Conservation (phyloP, 2,329 filamentous ascomycete genomes). For the Penicillium expansum region DNA sequence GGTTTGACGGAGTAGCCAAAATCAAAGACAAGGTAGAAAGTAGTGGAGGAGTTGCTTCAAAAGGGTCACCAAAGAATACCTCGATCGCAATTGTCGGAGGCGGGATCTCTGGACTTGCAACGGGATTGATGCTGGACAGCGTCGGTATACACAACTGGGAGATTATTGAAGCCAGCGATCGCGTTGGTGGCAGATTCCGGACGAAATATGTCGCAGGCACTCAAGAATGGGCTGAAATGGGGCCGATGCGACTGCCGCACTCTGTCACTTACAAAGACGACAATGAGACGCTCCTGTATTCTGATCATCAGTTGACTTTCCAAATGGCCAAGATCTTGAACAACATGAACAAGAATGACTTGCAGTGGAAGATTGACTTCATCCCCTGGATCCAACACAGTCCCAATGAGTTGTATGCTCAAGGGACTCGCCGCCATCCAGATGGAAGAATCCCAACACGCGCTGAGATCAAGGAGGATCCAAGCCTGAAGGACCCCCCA, state of each 20-base stretch:
- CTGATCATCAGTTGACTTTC: constrained; percentile 27
- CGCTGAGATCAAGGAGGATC: constrained; percentile 19
- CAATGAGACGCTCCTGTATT: constrained; percentile 22
- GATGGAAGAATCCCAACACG: constrained; percentile 28
- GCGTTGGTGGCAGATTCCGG: constrained; percentile 45
- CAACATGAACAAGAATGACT: constrained; percentile 23
- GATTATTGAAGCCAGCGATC: constrained; percentile 44
- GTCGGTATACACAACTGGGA: constrained; percentile 47
- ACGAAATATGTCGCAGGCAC: constrained; percentile 40
- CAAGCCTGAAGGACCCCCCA: constrained; percentile 17
- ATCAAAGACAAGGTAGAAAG: constrained; percentile 16
- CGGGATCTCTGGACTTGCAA: constrained; percentile 44
- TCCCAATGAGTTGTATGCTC: constrained; percentile 31
- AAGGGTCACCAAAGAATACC: constrained; percentile 14
- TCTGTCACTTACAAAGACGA: constrained; percentile 21
- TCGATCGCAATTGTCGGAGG: constrained; percentile 30
- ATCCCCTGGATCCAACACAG: constrained; percentile 28
- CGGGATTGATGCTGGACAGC: constrained; percentile 44
- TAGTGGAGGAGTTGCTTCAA: constrained; percentile 4
- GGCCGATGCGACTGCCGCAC: constrained; percentile 28
- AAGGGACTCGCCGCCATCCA: constrained; percentile 16
- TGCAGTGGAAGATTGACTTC: constrained; percentile 26
- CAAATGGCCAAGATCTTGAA: constrained; percentile 25
- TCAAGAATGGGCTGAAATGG: constrained; percentile 30
- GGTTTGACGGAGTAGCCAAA: constrained; percentile 27